These are phyloP conservation scores for Fusarium staphyleae DNA, from an alignment of 2,329 filamentous ascomycete genomes.

Conservation along the genomic window DNA sequence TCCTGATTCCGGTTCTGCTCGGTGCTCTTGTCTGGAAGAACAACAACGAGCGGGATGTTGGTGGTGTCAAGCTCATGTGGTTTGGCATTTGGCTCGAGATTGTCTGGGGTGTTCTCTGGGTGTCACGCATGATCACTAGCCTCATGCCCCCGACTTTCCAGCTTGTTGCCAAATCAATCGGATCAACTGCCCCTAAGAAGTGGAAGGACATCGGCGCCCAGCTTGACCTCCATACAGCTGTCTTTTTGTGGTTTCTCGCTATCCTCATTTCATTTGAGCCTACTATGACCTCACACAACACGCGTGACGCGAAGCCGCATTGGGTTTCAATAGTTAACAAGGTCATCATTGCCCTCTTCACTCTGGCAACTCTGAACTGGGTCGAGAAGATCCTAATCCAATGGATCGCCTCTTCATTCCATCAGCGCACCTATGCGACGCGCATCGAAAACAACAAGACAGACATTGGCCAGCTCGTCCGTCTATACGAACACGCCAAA, in stretches of 20 bases:
- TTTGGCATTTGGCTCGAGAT: conserved; percentile 96
- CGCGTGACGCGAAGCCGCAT: conserved; percentile 49
- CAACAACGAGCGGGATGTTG: conserved; percentile 55
- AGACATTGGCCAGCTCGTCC: conserved; percentile 70
- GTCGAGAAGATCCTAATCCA: conserved; percentile 94
- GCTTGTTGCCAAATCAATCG: conserved; percentile 71
- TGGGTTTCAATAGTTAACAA: conserved; percentile 88
- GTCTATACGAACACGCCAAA: conserved; percentile 74
- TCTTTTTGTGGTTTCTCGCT: conserved; percentile 93
- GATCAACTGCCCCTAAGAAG: conserved; percentile 87
- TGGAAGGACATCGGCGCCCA: conserved; percentile 89
- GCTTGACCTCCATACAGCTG: conserved; percentile 81
- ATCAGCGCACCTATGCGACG: conserved; percentile 87
- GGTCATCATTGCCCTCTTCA: conserved; percentile 84
- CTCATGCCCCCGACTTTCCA: conserved; percentile 57
- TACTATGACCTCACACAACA: conserved; percentile 69
- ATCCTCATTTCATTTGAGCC: conserved; percentile 86
- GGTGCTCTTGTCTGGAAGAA: conserved; percentile 51
- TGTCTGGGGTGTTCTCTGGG: conserved; percentile 91
- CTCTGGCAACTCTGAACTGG: conserved; percentile 80
- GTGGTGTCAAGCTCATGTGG: conserved; percentile 79
- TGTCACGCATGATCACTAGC: conserved; percentile 63
- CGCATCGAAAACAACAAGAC: conserved; percentile 93
- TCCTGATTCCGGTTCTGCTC: conserved; percentile 56
- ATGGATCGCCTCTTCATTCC: conserved; percentile 92